phyloP scores from a whole-genome alignment of 257 asterid genomes.

The Vinca minor region DNA sequence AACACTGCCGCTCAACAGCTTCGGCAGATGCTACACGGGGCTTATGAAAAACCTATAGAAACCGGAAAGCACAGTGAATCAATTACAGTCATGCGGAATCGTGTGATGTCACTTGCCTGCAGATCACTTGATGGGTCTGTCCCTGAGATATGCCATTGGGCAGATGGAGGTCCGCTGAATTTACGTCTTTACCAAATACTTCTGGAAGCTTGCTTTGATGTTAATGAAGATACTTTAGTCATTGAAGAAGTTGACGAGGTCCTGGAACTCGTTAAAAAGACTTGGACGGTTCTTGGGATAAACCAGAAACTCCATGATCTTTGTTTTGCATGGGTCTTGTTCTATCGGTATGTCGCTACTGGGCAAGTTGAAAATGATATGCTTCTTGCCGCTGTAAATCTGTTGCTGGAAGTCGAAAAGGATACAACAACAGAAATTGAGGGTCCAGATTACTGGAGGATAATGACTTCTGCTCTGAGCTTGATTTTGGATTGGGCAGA shows the following conservation, averaged over 20 bases:
- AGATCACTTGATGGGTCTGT: slow-evolving; percentile 70
- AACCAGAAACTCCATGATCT: slow-evolving; percentile 58
- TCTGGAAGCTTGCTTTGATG: slow-evolving; percentile 74
- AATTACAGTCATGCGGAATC: slow-evolving; percentile 44
- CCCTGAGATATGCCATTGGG: slow-evolving; percentile 83
- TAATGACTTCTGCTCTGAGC: slow-evolving; percentile 35
- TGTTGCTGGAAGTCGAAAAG: slow-evolving; percentile 56
- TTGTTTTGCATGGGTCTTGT: slow-evolving; percentile 74
- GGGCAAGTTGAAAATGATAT: slow-evolving; percentile 66
- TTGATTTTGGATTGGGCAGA: slow-evolving; percentile 65
- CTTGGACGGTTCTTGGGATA: slow-evolving; percentile 77
- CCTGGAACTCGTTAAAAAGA: slow-evolving; percentile 67
- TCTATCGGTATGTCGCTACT: slow-evolving; percentile 42
- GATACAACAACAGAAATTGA: slow-evolving; percentile 35
- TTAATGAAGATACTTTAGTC: slow-evolving; percentile 52
- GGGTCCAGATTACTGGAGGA: slow-evolving; percentile 47
- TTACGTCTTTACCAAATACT: slow-evolving; percentile 58
- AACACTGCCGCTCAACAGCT: slow-evolving; percentile 44
- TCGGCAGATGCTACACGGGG: slow-evolving; percentile 41
- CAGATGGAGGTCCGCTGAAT: slow-evolving; percentile 80
- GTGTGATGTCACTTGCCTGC: slow-evolving; percentile 56
- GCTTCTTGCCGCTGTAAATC: slow-evolving; percentile 52
- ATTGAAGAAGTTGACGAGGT: slow-evolving; percentile 88
- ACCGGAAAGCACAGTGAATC: slow-evolving; percentile 59
- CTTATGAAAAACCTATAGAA: slow-evolving; percentile 53